A percentile compares a stretch with the other conserved stretches of the same genome.
Evolutionary conservation across 202 grass and related monocot species (phyloP).

Genomic region (Digitaria exilis): DNA sequence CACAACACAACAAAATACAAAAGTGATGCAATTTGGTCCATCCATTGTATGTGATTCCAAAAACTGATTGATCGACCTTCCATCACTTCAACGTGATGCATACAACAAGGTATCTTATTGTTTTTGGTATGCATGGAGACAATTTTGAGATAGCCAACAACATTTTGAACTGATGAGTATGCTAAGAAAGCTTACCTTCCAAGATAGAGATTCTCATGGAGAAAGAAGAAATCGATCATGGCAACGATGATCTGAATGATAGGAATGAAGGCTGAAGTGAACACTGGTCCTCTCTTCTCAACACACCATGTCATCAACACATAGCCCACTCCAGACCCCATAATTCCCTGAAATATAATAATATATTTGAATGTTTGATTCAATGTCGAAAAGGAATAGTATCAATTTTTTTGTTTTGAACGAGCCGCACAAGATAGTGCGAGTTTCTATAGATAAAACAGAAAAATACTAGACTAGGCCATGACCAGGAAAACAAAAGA

Average conservation of each 20-base stretch:
- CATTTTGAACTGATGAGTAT: not conserved
- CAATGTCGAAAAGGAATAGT: no score
- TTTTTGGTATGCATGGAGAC: not conserved
- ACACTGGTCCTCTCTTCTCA: constrained; percentile 79
- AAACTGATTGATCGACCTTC: not conserved
- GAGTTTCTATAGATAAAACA: no score
- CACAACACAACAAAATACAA: constrained; percentile 45
- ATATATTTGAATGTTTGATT: no score
- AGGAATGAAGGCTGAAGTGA: constrained; percentile 79
- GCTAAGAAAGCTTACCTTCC: constrained; percentile 62
- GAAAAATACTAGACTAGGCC: no score
- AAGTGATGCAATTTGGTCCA: constrained; percentile 39
- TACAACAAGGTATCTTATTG: no score
- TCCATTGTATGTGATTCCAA: constrained; percentile 32
- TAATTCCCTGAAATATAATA: constrained; percentile 59
- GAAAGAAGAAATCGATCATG: constrained; percentile 69
- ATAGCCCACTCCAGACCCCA: constrained; percentile 82
- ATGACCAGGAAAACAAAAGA: no score
- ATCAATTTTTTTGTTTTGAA: no score
- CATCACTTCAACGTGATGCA: constrained; percentile 20
- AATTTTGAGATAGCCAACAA: not conserved
- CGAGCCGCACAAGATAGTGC: no score
- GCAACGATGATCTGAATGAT: constrained; percentile 78
- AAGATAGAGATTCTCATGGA: constrained; percentile 75
- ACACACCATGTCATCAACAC: constrained; percentile 90